Evolutionary conservation across 164 flowering plant genomes (phyloP).

Genomic region (Kalanchoe fedtschenkoi): DNA sequence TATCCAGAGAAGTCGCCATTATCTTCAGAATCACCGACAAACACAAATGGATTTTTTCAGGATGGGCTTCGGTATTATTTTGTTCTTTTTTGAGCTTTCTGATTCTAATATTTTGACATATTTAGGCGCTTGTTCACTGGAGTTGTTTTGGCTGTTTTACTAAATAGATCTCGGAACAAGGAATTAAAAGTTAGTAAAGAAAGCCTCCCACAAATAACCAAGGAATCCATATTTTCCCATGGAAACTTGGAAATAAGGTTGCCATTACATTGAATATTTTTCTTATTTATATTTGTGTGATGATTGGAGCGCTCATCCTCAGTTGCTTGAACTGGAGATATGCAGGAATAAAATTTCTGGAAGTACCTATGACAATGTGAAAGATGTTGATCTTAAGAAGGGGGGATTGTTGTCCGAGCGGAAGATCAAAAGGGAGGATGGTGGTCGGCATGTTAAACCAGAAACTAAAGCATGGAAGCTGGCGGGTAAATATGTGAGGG

Average conservation of each 20-base stretch:
- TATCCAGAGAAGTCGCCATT: too few relatives aligned
- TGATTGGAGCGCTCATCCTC: neutral
- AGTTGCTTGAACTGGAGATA: neutral
- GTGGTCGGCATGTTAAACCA: constrained; percentile 11
- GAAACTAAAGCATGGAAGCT: constrained; percentile 13
- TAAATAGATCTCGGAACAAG: neutral
- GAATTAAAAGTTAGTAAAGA: neutral
- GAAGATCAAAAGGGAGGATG: constrained; percentile 19
- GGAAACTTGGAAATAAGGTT: neutral
- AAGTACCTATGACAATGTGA: neutral
- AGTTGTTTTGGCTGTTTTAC: neutral
- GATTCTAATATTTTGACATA: too few relatives aligned
- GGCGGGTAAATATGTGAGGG: constrained; percentile 19
- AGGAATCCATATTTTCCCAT: neutral
- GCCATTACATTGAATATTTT: neutral
- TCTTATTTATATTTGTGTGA: too few relatives aligned
- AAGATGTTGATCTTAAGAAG: neutral
- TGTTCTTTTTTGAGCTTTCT: too few relatives aligned
- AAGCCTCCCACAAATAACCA: neutral
- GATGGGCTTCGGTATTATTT: too few relatives aligned
- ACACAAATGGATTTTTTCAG: too few relatives aligned
- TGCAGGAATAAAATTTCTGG: neutral
- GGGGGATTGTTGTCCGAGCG: neutral
- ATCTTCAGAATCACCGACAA: too few relatives aligned
- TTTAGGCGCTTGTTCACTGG: neutral